phyloP scores from a whole-genome alignment of 2,329 filamentous ascomycete genomes.

The Colletotrichum liaoningense region DNA sequence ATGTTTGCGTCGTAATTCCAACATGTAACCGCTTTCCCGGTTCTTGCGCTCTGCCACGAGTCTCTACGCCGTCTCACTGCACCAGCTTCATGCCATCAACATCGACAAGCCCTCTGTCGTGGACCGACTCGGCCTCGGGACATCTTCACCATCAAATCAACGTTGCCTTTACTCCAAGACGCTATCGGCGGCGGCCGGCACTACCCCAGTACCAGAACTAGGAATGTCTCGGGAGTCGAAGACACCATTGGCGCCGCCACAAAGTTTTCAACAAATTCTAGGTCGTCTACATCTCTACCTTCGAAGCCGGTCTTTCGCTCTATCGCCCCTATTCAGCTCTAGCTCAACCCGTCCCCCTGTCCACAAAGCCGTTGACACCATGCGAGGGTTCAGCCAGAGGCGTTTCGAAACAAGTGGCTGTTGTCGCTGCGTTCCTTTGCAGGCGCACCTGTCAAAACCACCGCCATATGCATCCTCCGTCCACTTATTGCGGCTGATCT shows the following conservation, averaged over 20 bases:
- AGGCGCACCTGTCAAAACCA: neutral
- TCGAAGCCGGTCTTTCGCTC: conserved; percentile 5
- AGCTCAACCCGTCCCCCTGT: neutral
- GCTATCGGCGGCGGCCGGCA: neutral
- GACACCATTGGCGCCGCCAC: neutral
- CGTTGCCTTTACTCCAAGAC: neutral
- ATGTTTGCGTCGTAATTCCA: conserved; percentile 8
- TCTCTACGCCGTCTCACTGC: conserved; percentile 10
- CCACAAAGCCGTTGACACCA: conserved; percentile 6
- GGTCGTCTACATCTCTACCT: neutral
- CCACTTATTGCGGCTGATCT: neutral
- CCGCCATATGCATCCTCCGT: neutral
- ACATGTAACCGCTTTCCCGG: neutral
- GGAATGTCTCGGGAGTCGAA: conserved; percentile 25
- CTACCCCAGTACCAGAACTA: neutral
- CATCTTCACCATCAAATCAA: neutral
- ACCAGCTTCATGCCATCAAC: neutral
- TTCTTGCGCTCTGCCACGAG: conserved; percentile 22
- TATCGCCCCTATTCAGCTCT: conserved; percentile 17
- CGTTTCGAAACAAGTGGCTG: neutral
- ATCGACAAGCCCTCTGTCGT: neutral
- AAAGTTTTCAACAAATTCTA: conserved; percentile 10
- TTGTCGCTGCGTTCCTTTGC: neutral
- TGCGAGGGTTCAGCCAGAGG: neutral
- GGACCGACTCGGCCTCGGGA: neutral